phyloP scores from a whole-genome alignment of 768 basidiomycete species.

The Pleurotus eryngii region DNA sequence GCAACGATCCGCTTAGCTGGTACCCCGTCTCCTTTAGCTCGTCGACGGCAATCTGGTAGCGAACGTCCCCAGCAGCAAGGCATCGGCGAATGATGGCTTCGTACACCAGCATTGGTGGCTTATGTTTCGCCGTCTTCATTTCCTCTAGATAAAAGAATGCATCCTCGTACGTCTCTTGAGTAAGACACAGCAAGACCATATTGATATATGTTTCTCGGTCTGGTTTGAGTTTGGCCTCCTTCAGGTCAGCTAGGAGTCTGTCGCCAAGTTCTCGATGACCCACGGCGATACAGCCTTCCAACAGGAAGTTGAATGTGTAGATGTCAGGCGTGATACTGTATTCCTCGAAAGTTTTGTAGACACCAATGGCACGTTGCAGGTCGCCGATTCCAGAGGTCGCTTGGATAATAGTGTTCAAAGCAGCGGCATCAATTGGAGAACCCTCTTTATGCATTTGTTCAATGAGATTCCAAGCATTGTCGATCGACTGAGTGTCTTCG shows the following conservation, averaged over 20 bases:
- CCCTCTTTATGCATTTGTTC: slow-evolving; percentile 57
- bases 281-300: slow-evolving; percentile 59
- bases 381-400: slow-evolving; percentile 62
- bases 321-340: slow-evolving; percentile 55
- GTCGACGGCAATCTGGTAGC: slow-evolving; percentile 60
- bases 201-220: slow-evolving; percentile 61
- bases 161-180: slow-evolving; percentile 74
- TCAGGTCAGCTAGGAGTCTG: slow-evolving; percentile 64
- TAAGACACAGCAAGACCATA: slow-evolving; percentile 68
- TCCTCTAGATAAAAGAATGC: slow-evolving; percentile 88
- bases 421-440: slow-evolving; percentile 48
- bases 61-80: slow-evolving; percentile 48
- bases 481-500: slow-evolving; percentile 49
- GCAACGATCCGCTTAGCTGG: slow-evolving; percentile 19
- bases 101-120: slow-evolving; percentile 55
- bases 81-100: slow-evolving; percentile 59
- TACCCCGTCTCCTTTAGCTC: slow-evolving; percentile 72
- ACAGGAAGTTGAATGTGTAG: slow-evolving; percentile 66
- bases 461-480: slow-evolving; percentile 60
- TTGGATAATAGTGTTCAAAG: slow-evolving; percentile 65
- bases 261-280: slow-evolving; percentile 67
- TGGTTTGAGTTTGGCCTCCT: slow-evolving; percentile 48
- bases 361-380: slow-evolving; percentile 71
- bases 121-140: slow-evolving; percentile 65
- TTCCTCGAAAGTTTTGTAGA: slow-evolving; percentile 62